These are phyloP conservation scores for Candida namnaoensis DNA, from an alignment of 805 yeast genomes.

Conservation along the genomic window DNA sequence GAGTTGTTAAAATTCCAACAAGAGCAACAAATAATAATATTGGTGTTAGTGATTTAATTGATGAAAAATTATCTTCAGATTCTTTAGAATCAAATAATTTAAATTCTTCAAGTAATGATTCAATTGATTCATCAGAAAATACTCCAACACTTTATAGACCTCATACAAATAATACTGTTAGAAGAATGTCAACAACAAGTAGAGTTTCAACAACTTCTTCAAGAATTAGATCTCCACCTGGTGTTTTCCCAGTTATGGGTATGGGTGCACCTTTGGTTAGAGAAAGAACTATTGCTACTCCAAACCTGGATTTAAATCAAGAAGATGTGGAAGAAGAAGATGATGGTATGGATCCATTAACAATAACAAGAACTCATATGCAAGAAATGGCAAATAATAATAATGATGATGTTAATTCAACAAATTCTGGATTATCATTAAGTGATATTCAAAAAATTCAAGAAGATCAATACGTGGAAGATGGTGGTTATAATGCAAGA, in stretches of 20 bases:
- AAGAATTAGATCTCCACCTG: conserved; percentile 49
- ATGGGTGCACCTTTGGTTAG: conserved; percentile 59
- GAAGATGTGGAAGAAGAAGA: neutral
- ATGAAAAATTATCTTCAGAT: neutral
- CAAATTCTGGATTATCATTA: neutral
- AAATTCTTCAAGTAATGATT: conserved; percentile 3
- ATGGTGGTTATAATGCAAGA: conserved; percentile 22
- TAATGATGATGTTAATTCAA: neutral
- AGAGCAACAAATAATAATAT: no score
- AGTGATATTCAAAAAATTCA: conserved; percentile 16
- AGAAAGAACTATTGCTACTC: conserved; percentile 50
- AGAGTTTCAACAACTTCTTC: conserved; percentile 4
- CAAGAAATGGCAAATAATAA: neutral
- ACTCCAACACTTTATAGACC: conserved; percentile 14
- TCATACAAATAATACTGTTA: neutral
- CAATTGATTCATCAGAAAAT: conserved; percentile 1
- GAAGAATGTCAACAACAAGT: neutral
- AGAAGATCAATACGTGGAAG: conserved; percentile 15
- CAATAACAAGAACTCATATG: neutral
- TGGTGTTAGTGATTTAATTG: neutral
- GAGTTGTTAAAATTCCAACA: conserved; percentile 52
- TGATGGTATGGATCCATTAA: neutral
- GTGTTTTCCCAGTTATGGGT: conserved; percentile 73
- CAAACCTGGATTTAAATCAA: conserved; percentile 10
- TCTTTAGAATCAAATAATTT: neutral